A percentile compares a stretch with the other conserved stretches of the same genome.
phyloP scores from a whole-genome alignment of 2,329 filamentous ascomycete species.

The Capronia epimyces region DNA sequence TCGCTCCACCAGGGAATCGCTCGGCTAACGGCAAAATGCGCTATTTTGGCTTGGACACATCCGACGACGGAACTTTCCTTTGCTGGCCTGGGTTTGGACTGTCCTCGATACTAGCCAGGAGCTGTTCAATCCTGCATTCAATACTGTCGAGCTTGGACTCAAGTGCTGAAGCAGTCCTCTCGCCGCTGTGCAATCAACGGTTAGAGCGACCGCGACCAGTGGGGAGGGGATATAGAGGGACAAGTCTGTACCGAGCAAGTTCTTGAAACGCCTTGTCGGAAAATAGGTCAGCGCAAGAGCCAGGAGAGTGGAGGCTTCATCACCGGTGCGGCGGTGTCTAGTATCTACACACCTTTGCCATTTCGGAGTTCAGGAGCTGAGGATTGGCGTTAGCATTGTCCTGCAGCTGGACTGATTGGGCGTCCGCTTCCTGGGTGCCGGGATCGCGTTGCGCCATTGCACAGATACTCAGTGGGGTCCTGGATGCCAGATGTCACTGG shows the following conservation, averaged over 20 bases:
- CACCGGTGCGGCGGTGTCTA: background rate
- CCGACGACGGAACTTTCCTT: conserved; percentile 21
- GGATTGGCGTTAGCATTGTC: conserved; percentile 14
- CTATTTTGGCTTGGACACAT: conserved; percentile 19
- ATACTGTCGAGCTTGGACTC: conserved; percentile 51
- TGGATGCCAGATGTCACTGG: background rate
- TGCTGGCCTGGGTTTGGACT: conserved; percentile 33
- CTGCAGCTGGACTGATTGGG: conserved; percentile 8
- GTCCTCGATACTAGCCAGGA: conserved; percentile 44
- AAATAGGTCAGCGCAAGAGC: conserved; percentile 3
- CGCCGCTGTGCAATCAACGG: conserved; percentile 40
- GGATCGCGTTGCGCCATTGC: conserved; percentile 17
- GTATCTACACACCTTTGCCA: conserved; percentile 26
- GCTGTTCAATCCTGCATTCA: conserved; percentile 51
- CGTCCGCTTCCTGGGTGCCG: conserved; percentile 7
- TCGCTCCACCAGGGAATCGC: background rate
- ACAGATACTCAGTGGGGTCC: background rate
- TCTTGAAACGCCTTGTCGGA: conserved; percentile 33
- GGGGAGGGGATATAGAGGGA: background rate
- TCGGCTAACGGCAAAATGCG: conserved; percentile 7
- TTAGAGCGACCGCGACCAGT: conserved; percentile 1
- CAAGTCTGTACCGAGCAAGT: conserved; percentile 29
- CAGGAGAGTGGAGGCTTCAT: conserved; percentile 3
- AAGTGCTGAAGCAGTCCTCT: conserved; percentile 51
- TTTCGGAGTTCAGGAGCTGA: conserved; percentile 23